Evolutionary conservation across 441 rosid genomes (phyloP).

Genomic region (Manihot esculenta): DNA sequence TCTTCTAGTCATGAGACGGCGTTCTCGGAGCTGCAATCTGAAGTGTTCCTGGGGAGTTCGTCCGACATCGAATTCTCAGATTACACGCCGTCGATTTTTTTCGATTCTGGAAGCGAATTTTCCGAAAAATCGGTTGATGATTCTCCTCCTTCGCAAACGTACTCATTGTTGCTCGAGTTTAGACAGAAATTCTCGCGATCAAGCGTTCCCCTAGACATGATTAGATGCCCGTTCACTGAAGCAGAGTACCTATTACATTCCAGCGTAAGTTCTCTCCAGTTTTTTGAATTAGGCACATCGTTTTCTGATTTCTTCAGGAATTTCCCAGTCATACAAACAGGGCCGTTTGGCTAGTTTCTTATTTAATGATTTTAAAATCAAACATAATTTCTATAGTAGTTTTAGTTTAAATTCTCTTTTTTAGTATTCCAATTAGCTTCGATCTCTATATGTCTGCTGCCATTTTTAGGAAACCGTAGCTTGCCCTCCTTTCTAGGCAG

Average conservation of each 20-base stretch:
- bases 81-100: constrained; percentile 53
- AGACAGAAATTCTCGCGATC: constrained; percentile 65
- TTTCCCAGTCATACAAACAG: constrained; percentile 14
- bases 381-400: not conserved
- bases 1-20: constrained; percentile 41
- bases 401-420: not conserved
- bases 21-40: constrained; percentile 56
- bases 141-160: constrained; percentile 56
- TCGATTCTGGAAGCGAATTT: constrained; percentile 71
- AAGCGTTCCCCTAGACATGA: constrained; percentile 32
- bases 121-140: constrained; percentile 59
- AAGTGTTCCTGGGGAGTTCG: constrained; percentile 42
- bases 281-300: not conserved
- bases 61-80: constrained; percentile 51
- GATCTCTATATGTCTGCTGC: not conserved
- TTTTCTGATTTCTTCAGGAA: not conserved
- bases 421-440: not conserved
- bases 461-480: not conserved
- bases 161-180: constrained; percentile 56
- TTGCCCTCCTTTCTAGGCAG: not conserved
- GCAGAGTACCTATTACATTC: constrained; percentile 28
- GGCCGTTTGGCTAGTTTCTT: not conserved
- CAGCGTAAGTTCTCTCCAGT: constrained; percentile 35
- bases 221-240: constrained; percentile 29
- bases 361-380: not conserved